Percentiles rank a stretch among this genome's conserved stretches.
phyloP scores from a whole-genome alignment of 495 filamentous ascomycete species.

The Cryomyces antarcticus region DNA sequence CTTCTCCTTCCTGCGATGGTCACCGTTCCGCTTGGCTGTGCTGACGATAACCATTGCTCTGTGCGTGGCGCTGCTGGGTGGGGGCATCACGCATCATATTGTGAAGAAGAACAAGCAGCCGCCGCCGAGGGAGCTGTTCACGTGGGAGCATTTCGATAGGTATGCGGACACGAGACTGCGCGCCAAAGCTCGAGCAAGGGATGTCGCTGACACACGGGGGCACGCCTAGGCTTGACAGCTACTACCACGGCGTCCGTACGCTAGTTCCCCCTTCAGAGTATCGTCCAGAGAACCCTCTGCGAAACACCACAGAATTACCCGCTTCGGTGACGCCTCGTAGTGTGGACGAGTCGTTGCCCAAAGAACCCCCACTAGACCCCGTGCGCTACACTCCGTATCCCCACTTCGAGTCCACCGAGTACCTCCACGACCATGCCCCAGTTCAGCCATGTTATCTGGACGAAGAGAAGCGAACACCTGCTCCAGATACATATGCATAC shows the following conservation, averaged over 20 bases:
- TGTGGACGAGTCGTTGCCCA: background rate
- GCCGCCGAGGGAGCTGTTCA: conserved; percentile 8
- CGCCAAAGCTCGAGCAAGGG: background rate
- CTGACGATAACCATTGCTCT: conserved; percentile 9
- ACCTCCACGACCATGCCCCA: conserved; percentile 11
- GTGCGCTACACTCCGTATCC: conserved; percentile 20
- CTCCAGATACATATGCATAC: conserved; percentile 21
- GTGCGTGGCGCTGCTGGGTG: conserved; percentile 9
- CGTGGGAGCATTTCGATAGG: conserved; percentile 17
- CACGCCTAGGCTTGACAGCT: conserved; percentile 12
- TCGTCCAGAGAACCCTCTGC: conserved; percentile 8
- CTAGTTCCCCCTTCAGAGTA: conserved; percentile 14
- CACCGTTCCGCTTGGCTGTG: conserved; percentile 7
- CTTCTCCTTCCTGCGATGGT: conserved; percentile 10
- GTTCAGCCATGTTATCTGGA: conserved; percentile 21
- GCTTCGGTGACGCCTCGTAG: background rate
- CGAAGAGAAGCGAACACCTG: conserved; percentile 9
- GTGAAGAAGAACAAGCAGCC: conserved; percentile 1
- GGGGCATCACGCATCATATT: conserved; percentile 8
- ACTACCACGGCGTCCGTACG: conserved; percentile 17
- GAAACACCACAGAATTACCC: background rate
- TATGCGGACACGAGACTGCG: conserved; percentile 1
- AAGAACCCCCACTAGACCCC: conserved; percentile 16
- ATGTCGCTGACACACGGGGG: conserved; percentile 1
- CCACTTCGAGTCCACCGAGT: conserved; percentile 12